Evolutionary conservation across 805 yeast species (phyloP), one percentile per base, ranked within the genome.

Genomic region (Starmerella scarabaei): DNA sequence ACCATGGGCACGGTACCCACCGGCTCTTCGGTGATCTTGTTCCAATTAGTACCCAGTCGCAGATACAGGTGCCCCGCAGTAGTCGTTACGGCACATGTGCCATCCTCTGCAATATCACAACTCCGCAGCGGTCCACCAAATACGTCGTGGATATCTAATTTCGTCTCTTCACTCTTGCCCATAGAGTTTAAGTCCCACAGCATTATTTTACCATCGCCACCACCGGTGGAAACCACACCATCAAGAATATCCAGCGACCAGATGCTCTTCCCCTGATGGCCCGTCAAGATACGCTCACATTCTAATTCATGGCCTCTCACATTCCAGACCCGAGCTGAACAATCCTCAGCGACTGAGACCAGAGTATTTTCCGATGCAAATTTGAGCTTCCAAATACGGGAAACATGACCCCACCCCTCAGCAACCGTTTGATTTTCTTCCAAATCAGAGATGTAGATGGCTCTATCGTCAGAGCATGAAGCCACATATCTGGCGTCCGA

Each of bases 371-470:
- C 50, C 5, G 62, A 61, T 42, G 64, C 70, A 54, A 83, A 82
- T 36, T 66, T 67, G 33, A 88, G 62, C 32, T 72, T 70, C 98
- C 98, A 91, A 30, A 91, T 86, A 55, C 98, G 71, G 0, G 97
- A 88, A 1, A 80, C 77, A 56, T 91, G 98, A 12, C 97, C 98
- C 96, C 96, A 91, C 0, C 94, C 96, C 21, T 76, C 72, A 1
- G 88, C 80, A 30, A 80, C 50, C 26, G 75, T 59, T 9, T 60
- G 51, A 1, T 93, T 88, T 1, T 71, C 54, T 5, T 53, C 52
- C 45, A 78, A 61, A 50, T 73, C 73, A 77, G 85, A 85, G 5
- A 88, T 56, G 42, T 76, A 78, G 40, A 91, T 75, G 0, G 95
- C 81, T 45, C 98, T 68, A 55, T 88, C 98, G 58, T 91, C 97